Percentiles rank a stretch among this genome's conserved stretches.
These are phyloP conservation scores for Aspergillus thermomutatus DNA, from an alignment of 2,329 filamentous ascomycete genomes.

Conservation along the genomic window DNA sequence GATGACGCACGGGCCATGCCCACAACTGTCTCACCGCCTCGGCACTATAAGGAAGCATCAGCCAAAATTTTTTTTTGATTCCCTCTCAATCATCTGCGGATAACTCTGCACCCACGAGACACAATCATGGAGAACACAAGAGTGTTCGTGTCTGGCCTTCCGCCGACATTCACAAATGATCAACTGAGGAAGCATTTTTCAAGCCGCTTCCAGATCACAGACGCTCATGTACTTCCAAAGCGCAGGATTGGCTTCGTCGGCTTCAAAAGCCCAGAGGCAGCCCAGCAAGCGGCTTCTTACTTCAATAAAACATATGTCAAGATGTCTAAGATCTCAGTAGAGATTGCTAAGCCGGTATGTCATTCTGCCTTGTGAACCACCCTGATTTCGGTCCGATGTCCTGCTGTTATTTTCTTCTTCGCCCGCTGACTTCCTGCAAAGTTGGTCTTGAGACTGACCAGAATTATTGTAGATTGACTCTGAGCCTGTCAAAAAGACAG, in stretches of 20 bases:
- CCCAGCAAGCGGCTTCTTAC: slow-evolving; percentile 80
- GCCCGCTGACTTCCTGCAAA: slow-evolving; percentile 36
- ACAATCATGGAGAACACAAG: slow-evolving; percentile 69
- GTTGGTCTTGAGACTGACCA: slow-evolving; percentile 41
- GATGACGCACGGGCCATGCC: slow-evolving; percentile 23
- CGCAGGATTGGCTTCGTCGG: slow-evolving; percentile 94
- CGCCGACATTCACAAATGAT: slow-evolving; percentile 77
- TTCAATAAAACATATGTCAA: slow-evolving; percentile 95
- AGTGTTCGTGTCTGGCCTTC: slow-evolving; percentile 70
- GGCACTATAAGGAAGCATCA: slow-evolving; percentile 26
- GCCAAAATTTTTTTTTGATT: slow-evolving; percentile 7
- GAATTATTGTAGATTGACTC: slow-evolving; percentile 39
- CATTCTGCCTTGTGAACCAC: slow-evolving; percentile 3
- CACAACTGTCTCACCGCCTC: slow-evolving; percentile 31
- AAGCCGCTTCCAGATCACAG: slow-evolving; percentile 73
- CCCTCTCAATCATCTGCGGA: slow-evolving; percentile 7
- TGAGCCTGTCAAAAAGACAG: slow-evolving; percentile 26
- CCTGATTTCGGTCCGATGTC: slow-evolving; percentile 10
- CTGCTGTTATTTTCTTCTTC: slow-evolving; percentile 21
- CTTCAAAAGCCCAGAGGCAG: slow-evolving; percentile 79
- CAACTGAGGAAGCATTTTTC: slow-evolving; percentile 89
- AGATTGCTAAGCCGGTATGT: slow-evolving; percentile 77
- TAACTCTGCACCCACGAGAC: slow-evolving; percentile 16
- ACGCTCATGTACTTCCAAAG: slow-evolving; percentile 85
- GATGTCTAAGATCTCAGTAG: slow-evolving; percentile 90